phyloP scores from a whole-genome alignment of 495 filamentous ascomycete genomes.

The Astrocystis sublimbata region DNA sequence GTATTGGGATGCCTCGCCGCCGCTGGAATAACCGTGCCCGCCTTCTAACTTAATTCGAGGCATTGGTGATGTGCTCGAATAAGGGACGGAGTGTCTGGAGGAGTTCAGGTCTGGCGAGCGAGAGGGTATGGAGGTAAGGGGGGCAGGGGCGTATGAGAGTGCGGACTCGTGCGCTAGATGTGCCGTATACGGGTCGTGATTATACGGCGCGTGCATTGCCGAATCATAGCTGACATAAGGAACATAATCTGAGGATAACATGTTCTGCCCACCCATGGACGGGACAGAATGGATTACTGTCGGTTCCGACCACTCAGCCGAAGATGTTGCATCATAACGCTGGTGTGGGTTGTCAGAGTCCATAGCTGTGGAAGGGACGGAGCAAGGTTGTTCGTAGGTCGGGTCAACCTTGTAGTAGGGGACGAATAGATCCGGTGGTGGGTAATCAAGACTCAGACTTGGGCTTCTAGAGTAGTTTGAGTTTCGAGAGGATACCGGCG shows the following conservation, averaged over 20 bases:
- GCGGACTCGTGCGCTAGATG: conserved; percentile 40
- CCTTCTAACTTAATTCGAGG: conserved; percentile 56
- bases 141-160: conserved; percentile 40
- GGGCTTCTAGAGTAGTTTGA: conserved; percentile 52
- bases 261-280: conserved; percentile 44
- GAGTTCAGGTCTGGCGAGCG: conserved; percentile 41
- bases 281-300: conserved; percentile 41
- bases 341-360: conserved; percentile 43
- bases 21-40: conserved; percentile 40
- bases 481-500: conserved; percentile 48
- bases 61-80: conserved; percentile 42
- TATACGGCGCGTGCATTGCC: conserved; percentile 40
- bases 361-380: conserved; percentile 41
- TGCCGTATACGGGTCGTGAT: conserved; percentile 50
- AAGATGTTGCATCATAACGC: conserved; percentile 45
- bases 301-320: conserved; percentile 43
- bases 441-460: conserved; percentile 48
- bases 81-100: conserved; percentile 38
- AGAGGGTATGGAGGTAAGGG: conserved; percentile 41
- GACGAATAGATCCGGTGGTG: conserved; percentile 45
- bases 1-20: conserved; percentile 47
- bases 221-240: conserved; percentile 50
- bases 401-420: conserved; percentile 50
- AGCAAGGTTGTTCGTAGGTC: conserved; percentile 45
- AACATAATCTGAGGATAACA: conserved; percentile 55